Evolutionary conservation across 2,329 filamentous ascomycete genomes (phyloP), one percentile per base, ranked within the genome.

Genomic region (Diaporthe capsici): DNA sequence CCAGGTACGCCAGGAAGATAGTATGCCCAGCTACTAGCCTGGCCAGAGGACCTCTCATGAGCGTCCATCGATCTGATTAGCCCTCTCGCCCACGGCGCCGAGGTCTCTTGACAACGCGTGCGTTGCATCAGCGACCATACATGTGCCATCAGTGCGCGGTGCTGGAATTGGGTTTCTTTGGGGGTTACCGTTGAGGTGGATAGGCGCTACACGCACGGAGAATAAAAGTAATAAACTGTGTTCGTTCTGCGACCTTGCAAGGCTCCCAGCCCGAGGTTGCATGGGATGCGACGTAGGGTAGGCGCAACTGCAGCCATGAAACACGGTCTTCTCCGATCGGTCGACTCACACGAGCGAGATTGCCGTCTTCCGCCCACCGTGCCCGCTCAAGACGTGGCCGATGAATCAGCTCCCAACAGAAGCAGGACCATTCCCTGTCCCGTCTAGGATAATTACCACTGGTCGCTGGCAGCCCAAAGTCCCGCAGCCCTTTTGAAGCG

Each of bases 291-390:
- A 70, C 65, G n/a, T 70, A 42, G 49, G 17, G n/a, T 22, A 55
- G 65, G 34, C 49, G 65, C n/a, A 42, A 70, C 22, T 31, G 49
- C n/a, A 42, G 65, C 3, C 47, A 68, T 68, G 65, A 70, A 70
- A 70, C 65, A 70, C 65, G 65, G 65, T 55, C 65, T 70, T 70
- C 22, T 70, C 65, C 65, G 65, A 42, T 55, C 47, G 65, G 47
- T 39, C 34, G 49, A 42, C n/a, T 55, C 34, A 31, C 15, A 34
- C 44, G 47, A 70, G 31, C 49, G 65, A 55, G 15, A 55, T 70
- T 70, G 65, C 47, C 49, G 65, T 39, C 37, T 34, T 65, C 61
- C 61, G 61, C 25, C 47, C 20, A 37, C 9, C 3, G 34, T 39
- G 49, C 34, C 10, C 7, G 44, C 12, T 2, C 47, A 37, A 39